Evolutionary conservation across 306 rosid species (phyloP).

Genomic region (Biancaea sappan): DNA sequence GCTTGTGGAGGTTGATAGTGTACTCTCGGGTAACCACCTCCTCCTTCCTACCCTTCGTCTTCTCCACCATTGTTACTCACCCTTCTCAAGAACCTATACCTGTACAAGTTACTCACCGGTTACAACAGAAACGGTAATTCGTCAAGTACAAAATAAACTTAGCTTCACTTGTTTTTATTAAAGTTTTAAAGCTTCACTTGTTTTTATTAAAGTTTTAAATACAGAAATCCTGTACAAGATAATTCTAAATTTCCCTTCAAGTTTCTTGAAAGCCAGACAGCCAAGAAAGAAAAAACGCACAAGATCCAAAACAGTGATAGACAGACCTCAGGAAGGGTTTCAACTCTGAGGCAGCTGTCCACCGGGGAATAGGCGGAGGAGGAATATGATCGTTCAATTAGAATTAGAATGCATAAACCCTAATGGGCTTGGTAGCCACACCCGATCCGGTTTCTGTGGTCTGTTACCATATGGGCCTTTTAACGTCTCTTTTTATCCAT

Average conservation of each 20-base stretch:
- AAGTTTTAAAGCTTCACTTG: too few species aligned
- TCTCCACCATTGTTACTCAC: conserved; percentile 72
- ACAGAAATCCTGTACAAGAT: too few species aligned
- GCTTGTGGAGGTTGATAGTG: conserved; percentile 95
- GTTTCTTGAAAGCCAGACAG: background rate
- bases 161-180: too few species aligned
- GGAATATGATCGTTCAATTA: background rate
- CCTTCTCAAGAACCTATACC: conserved; percentile 47
- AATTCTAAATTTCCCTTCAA: too few species aligned
- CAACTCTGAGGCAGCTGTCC: background rate
- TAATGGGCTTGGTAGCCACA: conserved; percentile 1
- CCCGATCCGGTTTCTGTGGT: background rate
- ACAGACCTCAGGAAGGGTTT: conserved; percentile 1
- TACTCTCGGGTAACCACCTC: conserved; percentile 93
- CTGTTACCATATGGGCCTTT: background rate
- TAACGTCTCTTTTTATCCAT: background rate
- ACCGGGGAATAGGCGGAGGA: background rate
- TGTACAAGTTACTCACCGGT: conserved; percentile 15
- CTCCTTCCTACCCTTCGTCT: conserved; percentile 78
- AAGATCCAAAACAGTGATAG: background rate
- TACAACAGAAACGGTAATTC: too few species aligned
- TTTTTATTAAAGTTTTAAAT: background rate
- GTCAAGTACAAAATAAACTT: too few species aligned
- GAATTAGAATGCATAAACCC: conserved; percentile 37
- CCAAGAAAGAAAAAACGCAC: background rate